Percentiles rank a stretch among this genome's conserved stretches.
These are phyloP conservation scores for Phalaenopsis aphrodite DNA, from an alignment of 106 monocot species.

Conservation along the genomic window DNA sequence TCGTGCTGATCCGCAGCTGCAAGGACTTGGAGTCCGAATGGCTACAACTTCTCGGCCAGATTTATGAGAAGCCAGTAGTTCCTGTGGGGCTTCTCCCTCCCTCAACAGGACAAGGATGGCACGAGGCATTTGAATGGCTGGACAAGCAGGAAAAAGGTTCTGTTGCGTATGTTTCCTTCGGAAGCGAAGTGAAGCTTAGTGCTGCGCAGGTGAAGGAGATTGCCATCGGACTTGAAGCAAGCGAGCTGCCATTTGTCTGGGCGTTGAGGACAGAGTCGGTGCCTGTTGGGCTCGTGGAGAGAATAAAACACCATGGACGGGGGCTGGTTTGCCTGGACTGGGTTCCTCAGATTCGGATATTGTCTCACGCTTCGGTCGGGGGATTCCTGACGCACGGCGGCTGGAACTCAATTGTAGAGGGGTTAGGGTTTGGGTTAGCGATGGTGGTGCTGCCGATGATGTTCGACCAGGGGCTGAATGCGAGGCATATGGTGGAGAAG, in stretches of 20 bases:
- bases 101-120: neutral
- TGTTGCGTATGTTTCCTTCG: no score
- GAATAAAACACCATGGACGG: conserved; percentile 1
- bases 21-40: conserved; percentile 39
- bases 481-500: conserved; percentile 30
- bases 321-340: conserved; percentile 46
- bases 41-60: conserved; percentile 19
- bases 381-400: conserved; percentile 60
- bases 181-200: no score
- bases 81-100: conserved; percentile 34
- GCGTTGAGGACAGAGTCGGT: conserved; percentile 29
- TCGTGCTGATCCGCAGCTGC: conserved; percentile 37
- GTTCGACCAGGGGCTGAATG: conserved; percentile 41
- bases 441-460: conserved; percentile 19
- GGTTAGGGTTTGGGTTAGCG: conserved; percentile 28
- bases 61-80: conserved; percentile 38
- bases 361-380: conserved; percentile 31
- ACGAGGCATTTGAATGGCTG: no score
- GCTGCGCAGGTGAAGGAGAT: no score
- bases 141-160: neutral
- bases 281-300: no score
- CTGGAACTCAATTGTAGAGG: conserved; percentile 53
- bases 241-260: conserved; percentile 46
- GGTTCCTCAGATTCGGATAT: conserved; percentile 55
- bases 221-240: conserved; percentile 21